A percentile compares a stretch with the other conserved stretches of the same genome.
Evolutionary conservation across 257 asterid genomes (phyloP).

Genomic region (Nicotiana undulata): DNA sequence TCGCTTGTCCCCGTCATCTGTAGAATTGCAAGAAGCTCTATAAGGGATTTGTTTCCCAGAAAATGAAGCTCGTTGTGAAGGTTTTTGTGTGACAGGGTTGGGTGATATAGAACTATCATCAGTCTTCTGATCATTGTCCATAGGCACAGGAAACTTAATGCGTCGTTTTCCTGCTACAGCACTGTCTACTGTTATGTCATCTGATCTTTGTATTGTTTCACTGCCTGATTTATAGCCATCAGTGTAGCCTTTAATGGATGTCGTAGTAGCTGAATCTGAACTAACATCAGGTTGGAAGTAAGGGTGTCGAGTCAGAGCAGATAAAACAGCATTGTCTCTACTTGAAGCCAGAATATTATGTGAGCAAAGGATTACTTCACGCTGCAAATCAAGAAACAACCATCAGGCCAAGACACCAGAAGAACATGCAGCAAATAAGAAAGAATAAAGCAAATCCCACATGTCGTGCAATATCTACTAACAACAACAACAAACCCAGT

Average conservation of each 20-base stretch:
- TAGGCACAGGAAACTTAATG: conserved; percentile 37
- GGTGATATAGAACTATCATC: conserved; percentile 74
- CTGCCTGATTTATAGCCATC: conserved; percentile 71
- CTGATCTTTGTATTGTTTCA: conserved; percentile 71
- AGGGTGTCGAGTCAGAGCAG: conserved; percentile 72
- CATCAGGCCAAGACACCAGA: background rate
- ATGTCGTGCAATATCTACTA: no score
- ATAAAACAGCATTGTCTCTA: conserved; percentile 58
- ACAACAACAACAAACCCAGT: no score
- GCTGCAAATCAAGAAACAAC: conserved; percentile 45
- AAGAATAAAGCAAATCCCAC: background rate
- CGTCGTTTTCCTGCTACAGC: conserved; percentile 69
- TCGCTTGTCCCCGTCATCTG: conserved; percentile 49
- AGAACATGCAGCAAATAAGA: background rate
- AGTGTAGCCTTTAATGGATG: conserved; percentile 67
- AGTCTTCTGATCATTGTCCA: conserved; percentile 70
- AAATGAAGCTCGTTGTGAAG: conserved; percentile 40
- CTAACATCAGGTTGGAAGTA: conserved; percentile 75
- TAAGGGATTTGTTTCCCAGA: conserved; percentile 80
- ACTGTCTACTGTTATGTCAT: conserved; percentile 84
- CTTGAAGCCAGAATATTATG: conserved; percentile 76
- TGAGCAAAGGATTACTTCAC: conserved; percentile 88
- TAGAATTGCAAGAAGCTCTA: conserved; percentile 37
- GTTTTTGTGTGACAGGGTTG: conserved; percentile 35
- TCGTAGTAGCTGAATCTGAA: conserved; percentile 95